Conservation (phyloP, 2,329 filamentous ascomycete species). For the Colletotrichum chrysophilum region DNA sequence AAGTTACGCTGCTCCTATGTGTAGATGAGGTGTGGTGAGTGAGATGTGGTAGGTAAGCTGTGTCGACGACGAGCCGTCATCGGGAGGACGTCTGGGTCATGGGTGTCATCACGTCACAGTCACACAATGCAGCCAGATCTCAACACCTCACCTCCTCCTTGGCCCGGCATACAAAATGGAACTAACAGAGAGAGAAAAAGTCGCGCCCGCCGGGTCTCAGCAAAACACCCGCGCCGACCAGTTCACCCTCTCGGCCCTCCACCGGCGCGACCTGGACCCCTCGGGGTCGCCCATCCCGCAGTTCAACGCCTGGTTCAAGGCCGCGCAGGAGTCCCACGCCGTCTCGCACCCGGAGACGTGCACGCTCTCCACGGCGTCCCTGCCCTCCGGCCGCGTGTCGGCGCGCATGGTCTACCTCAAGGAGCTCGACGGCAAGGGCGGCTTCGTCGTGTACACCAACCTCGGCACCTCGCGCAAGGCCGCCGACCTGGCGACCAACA, state of each 20-base stretch:
- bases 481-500: conserved; percentile 73
- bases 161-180: background rate
- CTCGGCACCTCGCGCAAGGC: conserved; percentile 79
- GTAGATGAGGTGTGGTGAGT: background rate
- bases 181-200: conserved; percentile 35
- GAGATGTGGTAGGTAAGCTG: background rate
- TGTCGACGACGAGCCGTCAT: background rate
- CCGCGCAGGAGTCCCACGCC: conserved; percentile 57
- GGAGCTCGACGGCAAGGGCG: conserved; percentile 76
- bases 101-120: background rate
- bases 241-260: conserved; percentile 70
- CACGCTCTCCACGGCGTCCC: conserved; percentile 80
- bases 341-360: conserved; percentile 87
- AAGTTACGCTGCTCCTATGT: conserved; percentile 26
- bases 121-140: background rate
- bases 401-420: conserved; percentile 93
- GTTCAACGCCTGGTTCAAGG: conserved; percentile 89
- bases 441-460: conserved; percentile 95
- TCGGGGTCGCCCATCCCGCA: conserved; percentile 72
- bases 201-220: conserved; percentile 68
- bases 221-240: conserved; percentile 73
- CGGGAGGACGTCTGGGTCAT: background rate
- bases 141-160: background rate
- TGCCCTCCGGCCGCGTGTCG: conserved; percentile 85
- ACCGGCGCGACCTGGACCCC: conserved; percentile 63